A percentile compares a stretch with the other conserved stretches of the same genome.
These are phyloP conservation scores for Cyberlindnera xylosilytica DNA, from an alignment of 805 yeast genomes.

Conservation along the genomic window DNA sequence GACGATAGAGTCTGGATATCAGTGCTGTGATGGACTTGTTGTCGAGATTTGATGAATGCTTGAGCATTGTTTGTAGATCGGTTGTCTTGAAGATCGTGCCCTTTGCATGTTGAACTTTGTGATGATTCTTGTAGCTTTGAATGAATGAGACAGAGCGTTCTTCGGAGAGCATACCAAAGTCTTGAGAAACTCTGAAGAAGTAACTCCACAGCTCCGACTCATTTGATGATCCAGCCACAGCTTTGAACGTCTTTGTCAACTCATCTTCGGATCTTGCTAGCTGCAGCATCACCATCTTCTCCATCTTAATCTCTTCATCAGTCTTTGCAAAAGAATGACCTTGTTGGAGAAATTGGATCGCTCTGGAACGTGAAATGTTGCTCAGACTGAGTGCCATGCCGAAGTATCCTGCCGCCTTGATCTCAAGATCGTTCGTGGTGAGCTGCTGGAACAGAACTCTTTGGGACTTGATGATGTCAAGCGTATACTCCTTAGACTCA, in stretches of 20 bases:
- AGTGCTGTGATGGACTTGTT: constrained; percentile 17
- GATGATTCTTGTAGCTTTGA: constrained; percentile 2
- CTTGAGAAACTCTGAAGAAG: constrained; percentile 9
- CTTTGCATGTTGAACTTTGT: constrained; percentile 1
- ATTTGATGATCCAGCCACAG: neutral
- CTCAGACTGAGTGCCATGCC: constrained; percentile 14
- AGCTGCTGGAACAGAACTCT: constrained; percentile 9
- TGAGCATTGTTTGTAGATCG: neutral
- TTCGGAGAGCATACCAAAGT: constrained; percentile 1
- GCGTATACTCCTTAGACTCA: constrained; percentile 11
- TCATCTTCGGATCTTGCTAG: constrained; percentile 4
- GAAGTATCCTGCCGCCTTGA: constrained; percentile 11
- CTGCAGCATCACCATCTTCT: constrained; percentile 1
- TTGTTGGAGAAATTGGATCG: constrained; percentile 7
- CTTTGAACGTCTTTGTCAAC: constrained; percentile 2
- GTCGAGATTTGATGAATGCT: constrained; percentile 8
- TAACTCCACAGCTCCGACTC: constrained; percentile 9
- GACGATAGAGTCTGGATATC: constrained; percentile 15
- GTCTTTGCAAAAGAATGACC: constrained; percentile 1
- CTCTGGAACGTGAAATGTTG: constrained; percentile 7
- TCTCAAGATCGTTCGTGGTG: neutral
- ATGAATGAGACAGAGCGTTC: constrained; percentile 3
- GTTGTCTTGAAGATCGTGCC: constrained; percentile 1
- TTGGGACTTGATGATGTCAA: constrained; percentile 10
- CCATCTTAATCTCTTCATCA: constrained; percentile 7